Percentiles rank a stretch among this genome's conserved stretches.
These are phyloP conservation scores for Cutaneotrichosporon curvatum DNA, from an alignment of 1,284 basidiomycete species.

Conservation along the genomic window DNA sequence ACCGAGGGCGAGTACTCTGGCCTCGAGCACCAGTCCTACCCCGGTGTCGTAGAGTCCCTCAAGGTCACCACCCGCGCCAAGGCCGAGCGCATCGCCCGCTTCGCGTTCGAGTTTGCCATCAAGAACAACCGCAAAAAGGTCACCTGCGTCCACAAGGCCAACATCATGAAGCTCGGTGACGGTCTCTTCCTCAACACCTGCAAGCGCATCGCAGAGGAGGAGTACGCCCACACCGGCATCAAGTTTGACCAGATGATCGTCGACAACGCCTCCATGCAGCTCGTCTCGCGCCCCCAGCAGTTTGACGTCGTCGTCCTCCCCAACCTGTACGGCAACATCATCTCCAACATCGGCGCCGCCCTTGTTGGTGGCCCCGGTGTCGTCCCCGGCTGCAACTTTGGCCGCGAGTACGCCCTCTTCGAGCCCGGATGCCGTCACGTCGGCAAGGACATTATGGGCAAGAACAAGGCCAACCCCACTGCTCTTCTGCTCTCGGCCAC, in stretches of 20 bases:
- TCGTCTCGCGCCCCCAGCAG: conserved; percentile 88
- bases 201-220: conserved; percentile 82
- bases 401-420: conserved; percentile 94
- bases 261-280: conserved; percentile 99
- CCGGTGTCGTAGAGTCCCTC: conserved; percentile 96
- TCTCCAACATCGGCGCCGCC: conserved; percentile 96
- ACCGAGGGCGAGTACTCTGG: conserved; percentile 99
- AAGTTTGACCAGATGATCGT: conserved; percentile 97
- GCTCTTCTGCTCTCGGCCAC: conserved; percentile 97
- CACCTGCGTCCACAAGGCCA: conserved; percentile 99
- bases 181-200: conserved; percentile 99
- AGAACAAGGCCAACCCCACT: conserved; percentile 93
- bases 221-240: conserved; percentile 88
- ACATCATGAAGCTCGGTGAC: conserved; percentile 99
- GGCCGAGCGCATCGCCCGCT: conserved; percentile 92
- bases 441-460: conserved; percentile 95
- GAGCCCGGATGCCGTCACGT: conserved; percentile 99
- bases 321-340: conserved; percentile 81
- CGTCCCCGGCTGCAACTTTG: conserved; percentile 97
- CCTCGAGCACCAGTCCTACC: conserved; percentile 95
- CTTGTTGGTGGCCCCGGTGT: conserved; percentile 97
- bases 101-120: conserved; percentile 98
- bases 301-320: conserved; percentile 47
- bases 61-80: conserved; percentile 96
- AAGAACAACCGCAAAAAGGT: conserved; percentile 99